Percentiles rank a stretch among this genome's conserved stretches.
These are phyloP conservation scores for Pseudogymnoascus sp. DNA, from an alignment of 2,329 filamentous ascomycete species.

Conservation along the genomic window DNA sequence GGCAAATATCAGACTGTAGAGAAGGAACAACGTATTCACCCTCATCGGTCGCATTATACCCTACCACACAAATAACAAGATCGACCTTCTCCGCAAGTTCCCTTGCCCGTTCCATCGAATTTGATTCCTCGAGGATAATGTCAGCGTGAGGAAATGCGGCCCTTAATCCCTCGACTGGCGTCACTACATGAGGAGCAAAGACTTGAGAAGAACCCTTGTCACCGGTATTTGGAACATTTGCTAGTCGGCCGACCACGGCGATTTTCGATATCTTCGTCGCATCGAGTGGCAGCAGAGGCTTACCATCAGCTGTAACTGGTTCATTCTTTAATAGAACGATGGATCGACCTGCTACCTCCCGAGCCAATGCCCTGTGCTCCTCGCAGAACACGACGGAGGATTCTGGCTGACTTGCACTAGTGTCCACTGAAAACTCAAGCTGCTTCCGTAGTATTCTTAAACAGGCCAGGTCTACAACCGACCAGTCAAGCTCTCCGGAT, in stretches of 20 bases:
- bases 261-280: slow-evolving; percentile 9
- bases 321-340: slow-evolving; percentile 12
- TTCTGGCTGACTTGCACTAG: neutral
- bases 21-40: slow-evolving; percentile 14
- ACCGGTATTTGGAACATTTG: slow-evolving; percentile 13
- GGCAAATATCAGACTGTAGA: neutral
- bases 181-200: slow-evolving; percentile 11
- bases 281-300: slow-evolving; percentile 11
- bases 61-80: slow-evolving; percentile 12
- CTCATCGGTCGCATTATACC: slow-evolving; percentile 12
- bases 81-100: slow-evolving; percentile 10
- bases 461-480: slow-evolving; percentile 1
- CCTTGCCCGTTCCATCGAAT: slow-evolving; percentile 3
- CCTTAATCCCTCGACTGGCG: slow-evolving; percentile 12
- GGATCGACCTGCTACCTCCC: slow-evolving; percentile 2
- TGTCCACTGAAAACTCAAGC: neutral
- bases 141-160: slow-evolving; percentile 8
- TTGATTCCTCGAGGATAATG: slow-evolving; percentile 10
- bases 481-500: slow-evolving; percentile 11
- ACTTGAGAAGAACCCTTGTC: slow-evolving; percentile 14
- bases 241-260: slow-evolving; percentile 11
- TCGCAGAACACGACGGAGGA: slow-evolving; percentile 4
- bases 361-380: slow-evolving; percentile 7
- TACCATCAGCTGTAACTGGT: neutral
- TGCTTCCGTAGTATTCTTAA: slow-evolving; percentile 10